Conservation (phyloP, 2,329 filamentous ascomycete species). For the Talaromyces amestolkiae region DNA sequence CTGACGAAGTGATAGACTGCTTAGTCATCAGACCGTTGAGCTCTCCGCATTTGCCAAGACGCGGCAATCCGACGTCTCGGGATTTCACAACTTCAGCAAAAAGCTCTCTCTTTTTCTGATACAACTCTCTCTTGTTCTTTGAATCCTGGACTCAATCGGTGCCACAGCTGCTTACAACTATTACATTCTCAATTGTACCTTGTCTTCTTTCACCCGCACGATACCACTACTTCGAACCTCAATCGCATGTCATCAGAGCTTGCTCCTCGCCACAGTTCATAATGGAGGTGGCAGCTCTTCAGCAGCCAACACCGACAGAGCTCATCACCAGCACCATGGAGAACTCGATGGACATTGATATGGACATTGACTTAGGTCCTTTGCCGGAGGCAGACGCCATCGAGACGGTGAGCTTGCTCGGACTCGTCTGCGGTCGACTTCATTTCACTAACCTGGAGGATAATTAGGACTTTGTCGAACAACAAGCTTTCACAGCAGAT, state of each 20-base stretch:
- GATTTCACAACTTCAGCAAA: background rate
- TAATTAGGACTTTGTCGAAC: conserved; percentile 26
- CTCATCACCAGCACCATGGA: conserved; percentile 28
- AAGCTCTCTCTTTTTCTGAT: background rate
- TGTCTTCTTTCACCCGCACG: background rate
- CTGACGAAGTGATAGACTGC: background rate
- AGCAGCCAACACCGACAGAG: conserved; percentile 20
- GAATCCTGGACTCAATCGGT: background rate
- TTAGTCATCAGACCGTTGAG: conserved; percentile 15
- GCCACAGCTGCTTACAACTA: background rate
- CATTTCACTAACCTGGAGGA: conserved; percentile 3
- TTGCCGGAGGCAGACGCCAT: conserved; percentile 44
- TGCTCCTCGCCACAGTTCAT: conserved; percentile 7
- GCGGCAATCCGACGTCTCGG: conserved; percentile 7
- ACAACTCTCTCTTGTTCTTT: background rate
- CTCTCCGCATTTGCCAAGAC: conserved; percentile 16
- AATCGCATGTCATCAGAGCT: conserved; percentile 2
- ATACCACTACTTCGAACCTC: background rate
- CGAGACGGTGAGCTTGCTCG: conserved; percentile 29
- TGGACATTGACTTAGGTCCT: conserved; percentile 61
- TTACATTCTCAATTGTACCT: background rate
- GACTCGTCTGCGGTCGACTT: background rate
- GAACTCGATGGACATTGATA: conserved; percentile 66
- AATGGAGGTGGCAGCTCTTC: conserved; percentile 25
- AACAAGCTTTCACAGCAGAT: conserved; percentile 16